phyloP scores from a whole-genome alignment of 1,284 basidiomycete species.

The Trametes sp. region DNA sequence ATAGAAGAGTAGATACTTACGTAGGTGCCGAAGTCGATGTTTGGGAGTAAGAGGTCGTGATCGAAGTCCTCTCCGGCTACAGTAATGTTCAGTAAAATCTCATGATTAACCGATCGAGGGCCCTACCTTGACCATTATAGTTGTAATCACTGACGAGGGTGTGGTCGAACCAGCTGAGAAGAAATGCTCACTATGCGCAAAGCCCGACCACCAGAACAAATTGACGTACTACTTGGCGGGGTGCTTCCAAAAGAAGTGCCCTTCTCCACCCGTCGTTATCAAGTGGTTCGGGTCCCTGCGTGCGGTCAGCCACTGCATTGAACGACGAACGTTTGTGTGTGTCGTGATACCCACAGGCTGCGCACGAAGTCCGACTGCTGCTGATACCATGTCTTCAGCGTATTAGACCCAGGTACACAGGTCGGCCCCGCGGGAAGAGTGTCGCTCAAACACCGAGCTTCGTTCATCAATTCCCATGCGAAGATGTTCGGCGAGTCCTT shows the following conservation, averaged over 20 bases:
- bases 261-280: slow-evolving; percentile 66
- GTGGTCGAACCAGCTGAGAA: slow-evolving; percentile 49
- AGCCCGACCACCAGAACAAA: not conserved
- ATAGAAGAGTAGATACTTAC: slow-evolving; percentile 41
- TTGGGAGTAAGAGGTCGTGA: slow-evolving; percentile 52
- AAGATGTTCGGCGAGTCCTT: slow-evolving; percentile 60
- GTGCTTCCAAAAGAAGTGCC: slow-evolving; percentile 60
- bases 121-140: slow-evolving; percentile 59
- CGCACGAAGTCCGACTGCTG: slow-evolving; percentile 58
- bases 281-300: slow-evolving; percentile 60
- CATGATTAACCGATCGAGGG: not conserved
- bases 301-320: not conserved
- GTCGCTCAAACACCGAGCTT: slow-evolving; percentile 63
- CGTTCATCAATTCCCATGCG: slow-evolving; percentile 68
- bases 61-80: slow-evolving; percentile 65
- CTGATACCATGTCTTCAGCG: slow-evolving; percentile 58
- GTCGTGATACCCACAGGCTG: slow-evolving; percentile 49
- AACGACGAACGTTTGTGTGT: not conserved
- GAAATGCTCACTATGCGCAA: not conserved
- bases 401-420: slow-evolving; percentile 56
- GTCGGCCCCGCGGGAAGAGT: slow-evolving; percentile 47
- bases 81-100: not conserved
- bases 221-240: slow-evolving; percentile 46
- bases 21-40: slow-evolving; percentile 65
- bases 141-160: slow-evolving; percentile 58